These are phyloP conservation scores for Aspergillus niger DNA, from an alignment of 2,329 filamentous ascomycete genomes.

Conservation along the genomic window DNA sequence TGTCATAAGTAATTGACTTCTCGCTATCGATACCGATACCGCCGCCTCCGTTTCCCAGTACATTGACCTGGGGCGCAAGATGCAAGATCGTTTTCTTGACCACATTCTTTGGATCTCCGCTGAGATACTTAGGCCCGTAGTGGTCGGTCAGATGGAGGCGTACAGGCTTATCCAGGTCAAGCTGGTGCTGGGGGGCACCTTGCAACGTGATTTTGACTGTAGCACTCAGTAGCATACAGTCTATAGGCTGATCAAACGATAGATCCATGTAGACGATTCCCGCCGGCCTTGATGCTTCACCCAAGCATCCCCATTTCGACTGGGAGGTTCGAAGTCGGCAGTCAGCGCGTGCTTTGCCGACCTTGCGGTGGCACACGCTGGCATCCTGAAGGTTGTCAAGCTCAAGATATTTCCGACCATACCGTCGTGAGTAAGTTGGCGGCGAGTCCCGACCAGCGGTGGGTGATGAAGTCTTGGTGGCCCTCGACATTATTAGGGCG, in stretches of 20 bases:
- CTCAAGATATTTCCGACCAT: constrained; percentile 8
- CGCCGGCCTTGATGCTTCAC: neutral
- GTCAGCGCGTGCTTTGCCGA: constrained; percentile 15
- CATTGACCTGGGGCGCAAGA: constrained; percentile 17
- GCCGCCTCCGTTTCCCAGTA: constrained; percentile 19
- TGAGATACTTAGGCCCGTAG: constrained; percentile 22
- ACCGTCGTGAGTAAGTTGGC: neutral
- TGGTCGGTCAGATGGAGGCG: constrained; percentile 18
- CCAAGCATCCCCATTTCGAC: constrained; percentile 17
- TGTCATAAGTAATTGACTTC: constrained; percentile 8
- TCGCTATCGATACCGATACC: constrained; percentile 17
- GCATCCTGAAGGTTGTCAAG: constrained; percentile 12
- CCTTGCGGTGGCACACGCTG: constrained; percentile 14
- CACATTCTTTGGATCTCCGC: constrained; percentile 16
- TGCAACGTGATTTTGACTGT: neutral
- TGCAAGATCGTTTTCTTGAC: constrained; percentile 11
- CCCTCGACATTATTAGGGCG: neutral
- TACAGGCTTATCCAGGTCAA: too few relatives aligned
- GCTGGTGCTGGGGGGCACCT: constrained; percentile 4
- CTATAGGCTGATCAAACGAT: neutral
- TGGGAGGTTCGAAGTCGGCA: constrained; percentile 17
- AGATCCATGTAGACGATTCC: constrained; percentile 6
- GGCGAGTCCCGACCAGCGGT: neutral
- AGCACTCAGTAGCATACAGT: neutral
- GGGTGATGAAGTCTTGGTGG: neutral